Evolutionary conservation across 1,284 basidiomycete genomes (phyloP).

Genomic region (Rugosomyces carneus): DNA sequence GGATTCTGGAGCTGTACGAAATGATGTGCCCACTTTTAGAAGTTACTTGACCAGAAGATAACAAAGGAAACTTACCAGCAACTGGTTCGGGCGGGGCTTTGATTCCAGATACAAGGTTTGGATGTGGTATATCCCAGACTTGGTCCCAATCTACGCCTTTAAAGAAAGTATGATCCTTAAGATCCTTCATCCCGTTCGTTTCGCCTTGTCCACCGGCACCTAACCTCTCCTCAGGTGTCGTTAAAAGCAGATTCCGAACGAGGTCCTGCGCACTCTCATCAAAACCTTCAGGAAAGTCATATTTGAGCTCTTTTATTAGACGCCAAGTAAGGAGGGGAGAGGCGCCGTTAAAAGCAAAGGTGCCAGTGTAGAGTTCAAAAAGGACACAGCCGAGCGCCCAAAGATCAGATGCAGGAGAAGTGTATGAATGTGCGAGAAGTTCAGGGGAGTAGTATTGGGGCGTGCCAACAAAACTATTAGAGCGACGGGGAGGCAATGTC

Average conservation of each 20-base stretch:
- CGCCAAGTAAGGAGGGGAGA: conserved; percentile 83
- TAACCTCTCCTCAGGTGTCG: conserved; percentile 66
- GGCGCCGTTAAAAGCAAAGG: conserved; percentile 85
- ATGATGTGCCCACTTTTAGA: neutral
- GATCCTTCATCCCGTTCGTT: conserved; percentile 44
- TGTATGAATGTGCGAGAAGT: conserved; percentile 72
- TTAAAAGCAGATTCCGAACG: conserved; percentile 60
- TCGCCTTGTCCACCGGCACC: conserved; percentile 53
- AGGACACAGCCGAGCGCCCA: conserved; percentile 97
- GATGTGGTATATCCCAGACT: conserved; percentile 68
- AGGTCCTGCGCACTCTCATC: conserved; percentile 66
- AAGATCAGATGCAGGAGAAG: conserved; percentile 81
- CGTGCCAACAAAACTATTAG: conserved; percentile 85
- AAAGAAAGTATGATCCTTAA: conserved; percentile 79
- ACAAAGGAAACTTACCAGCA: neutral
- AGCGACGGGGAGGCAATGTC: neutral
- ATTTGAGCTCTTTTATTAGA: conserved; percentile 72
- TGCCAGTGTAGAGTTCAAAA: conserved; percentile 94
- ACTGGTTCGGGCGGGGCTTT: conserved; percentile 6
- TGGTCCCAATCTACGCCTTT: conserved; percentile 59
- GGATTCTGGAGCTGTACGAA: conserved; percentile 1
- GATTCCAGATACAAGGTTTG: conserved; percentile 37
- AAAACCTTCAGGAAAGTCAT: conserved; percentile 68
- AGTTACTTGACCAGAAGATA: neutral
- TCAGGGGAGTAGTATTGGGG: conserved; percentile 96